These are phyloP conservation scores for Dactylorhiza incarnata DNA, from an alignment of 106 monocot genomes.

Conservation along the genomic window DNA sequence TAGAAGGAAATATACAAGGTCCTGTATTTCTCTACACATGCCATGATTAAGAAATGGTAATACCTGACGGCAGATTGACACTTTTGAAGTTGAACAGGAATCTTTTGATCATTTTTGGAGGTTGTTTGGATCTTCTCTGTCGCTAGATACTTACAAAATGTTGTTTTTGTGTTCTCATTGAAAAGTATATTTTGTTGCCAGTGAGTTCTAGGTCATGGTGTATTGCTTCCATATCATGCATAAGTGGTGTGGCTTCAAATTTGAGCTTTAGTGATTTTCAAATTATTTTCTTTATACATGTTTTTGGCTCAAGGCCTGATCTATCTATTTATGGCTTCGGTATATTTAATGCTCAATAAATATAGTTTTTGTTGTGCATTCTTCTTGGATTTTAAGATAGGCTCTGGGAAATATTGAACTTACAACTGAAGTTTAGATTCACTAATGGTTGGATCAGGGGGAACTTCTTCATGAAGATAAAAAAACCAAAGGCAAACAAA, in stretches of 20 bases:
- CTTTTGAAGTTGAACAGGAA: neutral
- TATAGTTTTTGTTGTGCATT: neutral
- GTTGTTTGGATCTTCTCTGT: neutral
- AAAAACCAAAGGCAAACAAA: neutral
- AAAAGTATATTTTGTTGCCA: neutral
- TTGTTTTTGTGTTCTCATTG: neutral
- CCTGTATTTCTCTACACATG: too few species aligned
- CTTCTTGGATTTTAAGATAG: neutral
- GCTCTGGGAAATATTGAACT: neutral
- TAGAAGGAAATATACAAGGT: too few species aligned
- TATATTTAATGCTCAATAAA: neutral
- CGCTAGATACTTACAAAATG: neutral
- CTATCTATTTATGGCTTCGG: neutral
- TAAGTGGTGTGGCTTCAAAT: too few species aligned
- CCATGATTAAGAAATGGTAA: neutral
- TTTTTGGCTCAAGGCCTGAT: neutral
- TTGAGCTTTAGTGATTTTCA: too few species aligned
- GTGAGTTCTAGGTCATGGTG: too few species aligned
- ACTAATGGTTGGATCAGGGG: neutral
- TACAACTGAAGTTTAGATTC: neutral
- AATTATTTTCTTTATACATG: neutral
- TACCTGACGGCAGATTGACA: neutral
- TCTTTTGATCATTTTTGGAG: neutral
- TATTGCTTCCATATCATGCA: too few species aligned
- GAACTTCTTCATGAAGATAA: neutral